A percentile compares a stretch with the other conserved stretches of the same genome.
Evolutionary conservation across 768 basidiomycete species (phyloP).

Genomic region (Boletus pseudo-olivaceus): DNA sequence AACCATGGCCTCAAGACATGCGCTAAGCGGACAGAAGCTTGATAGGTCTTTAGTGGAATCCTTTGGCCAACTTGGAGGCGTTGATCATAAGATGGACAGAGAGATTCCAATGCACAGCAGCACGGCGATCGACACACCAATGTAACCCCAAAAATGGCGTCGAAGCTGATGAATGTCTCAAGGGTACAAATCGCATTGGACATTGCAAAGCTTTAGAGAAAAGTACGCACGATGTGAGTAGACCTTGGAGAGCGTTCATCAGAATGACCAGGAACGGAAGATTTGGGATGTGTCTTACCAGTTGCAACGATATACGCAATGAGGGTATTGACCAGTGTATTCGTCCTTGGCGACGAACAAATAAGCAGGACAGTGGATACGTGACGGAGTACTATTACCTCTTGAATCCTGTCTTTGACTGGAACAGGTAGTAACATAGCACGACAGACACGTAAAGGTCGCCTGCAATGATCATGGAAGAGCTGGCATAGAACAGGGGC

Average conservation of each 20-base stretch:
- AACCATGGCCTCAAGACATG: neutral
- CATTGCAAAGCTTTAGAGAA: neutral
- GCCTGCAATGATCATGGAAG: slow-evolving; percentile 47
- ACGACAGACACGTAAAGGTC: slow-evolving; percentile 50
- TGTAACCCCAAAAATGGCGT: slow-evolving; percentile 45
- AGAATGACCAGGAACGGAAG: slow-evolving; percentile 10
- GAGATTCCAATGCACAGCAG: no score
- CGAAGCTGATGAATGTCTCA: slow-evolving; percentile 35
- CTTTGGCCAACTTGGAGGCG: neutral
- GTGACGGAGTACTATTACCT: slow-evolving; percentile 30
- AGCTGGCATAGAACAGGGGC: slow-evolving; percentile 51
- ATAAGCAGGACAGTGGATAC: neutral
- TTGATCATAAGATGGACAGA: neutral
- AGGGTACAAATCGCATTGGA: neutral
- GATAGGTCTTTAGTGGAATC: no score
- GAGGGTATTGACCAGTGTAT: slow-evolving; percentile 45
- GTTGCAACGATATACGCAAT: slow-evolving; percentile 56
- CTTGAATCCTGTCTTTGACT: slow-evolving; percentile 49
- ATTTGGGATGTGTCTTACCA: slow-evolving; percentile 31
- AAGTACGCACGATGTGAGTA: slow-evolving; percentile 34
- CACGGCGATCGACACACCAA: slow-evolving; percentile 21
- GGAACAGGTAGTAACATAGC: slow-evolving; percentile 46
- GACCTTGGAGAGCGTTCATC: slow-evolving; percentile 32
- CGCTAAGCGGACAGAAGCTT: no score
- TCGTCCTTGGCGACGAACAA: slow-evolving; percentile 37